Evolutionary conservation across 345 rosid genomes (phyloP), one percentile per base, ranked within the genome.

Genomic region (Syzygium aqueum): DNA sequence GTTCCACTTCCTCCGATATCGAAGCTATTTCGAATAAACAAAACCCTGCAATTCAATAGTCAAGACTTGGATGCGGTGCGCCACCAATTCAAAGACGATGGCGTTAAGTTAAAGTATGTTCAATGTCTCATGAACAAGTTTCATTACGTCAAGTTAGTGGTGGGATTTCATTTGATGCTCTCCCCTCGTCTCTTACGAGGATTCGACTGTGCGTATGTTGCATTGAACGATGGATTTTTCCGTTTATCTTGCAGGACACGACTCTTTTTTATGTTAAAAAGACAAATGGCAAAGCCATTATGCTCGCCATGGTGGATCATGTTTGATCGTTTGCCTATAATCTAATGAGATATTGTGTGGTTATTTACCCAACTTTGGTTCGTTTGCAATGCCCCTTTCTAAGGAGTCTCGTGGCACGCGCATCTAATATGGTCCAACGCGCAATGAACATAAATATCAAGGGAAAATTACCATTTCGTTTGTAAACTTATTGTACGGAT

Each of bases 361-460:
- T 16, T 3, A 11, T 16, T 30, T 65, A 12, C 23, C 15, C 77
- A 1, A 65, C 43, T 30, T 16, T 61, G 13, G 33, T 13, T 61
- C 19, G n/a, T n/a, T n/a, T n/a, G 37, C 2, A 61, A n/a, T 13
- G 37, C 67, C 14, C 33, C 3, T 61, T 33, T 61, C 46, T n/a
- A 61, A 0, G 6, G 43, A 30, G 22, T 30, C 23, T 30, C 23
- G 0, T 7, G 0, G 43, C 78, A 1, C 33, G 22, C 43, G 7
- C 43, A 16, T 30, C 43, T 65, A 30, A 30, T 16, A 2, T 4
- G 23, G 12, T 65, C 11, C 40, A 2, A 56, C 6, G 1, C 21
- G 17, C 4, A 0, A 28, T 28, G 77, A 15, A 63, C 21, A 63
- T 63, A 63, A 63, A 63, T 1, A 0, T 63, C 2, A 13, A 3